These are phyloP conservation scores for Scheffersomyces amazonensis DNA, from an alignment of 805 yeast species.

Conservation along the genomic window DNA sequence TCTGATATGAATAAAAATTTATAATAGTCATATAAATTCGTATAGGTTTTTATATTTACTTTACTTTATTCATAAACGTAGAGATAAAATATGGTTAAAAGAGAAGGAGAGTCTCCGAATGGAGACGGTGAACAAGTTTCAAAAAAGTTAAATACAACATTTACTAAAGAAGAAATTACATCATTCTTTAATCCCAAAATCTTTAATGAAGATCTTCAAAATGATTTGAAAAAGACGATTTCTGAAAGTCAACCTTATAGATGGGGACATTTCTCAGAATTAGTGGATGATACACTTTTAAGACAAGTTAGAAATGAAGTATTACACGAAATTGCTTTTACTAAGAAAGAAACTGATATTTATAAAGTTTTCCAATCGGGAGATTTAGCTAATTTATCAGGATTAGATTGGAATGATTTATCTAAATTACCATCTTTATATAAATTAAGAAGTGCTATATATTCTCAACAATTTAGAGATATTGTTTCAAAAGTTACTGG, in stretches of 20 bases:
- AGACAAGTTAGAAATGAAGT: slow-evolving; percentile 84
- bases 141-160: slow-evolving; percentile 13
- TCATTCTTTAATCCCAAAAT: slow-evolving; percentile 46
- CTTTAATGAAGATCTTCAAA: slow-evolving; percentile 42
- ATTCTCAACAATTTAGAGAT: slow-evolving; percentile 81
- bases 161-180: slow-evolving; percentile 32
- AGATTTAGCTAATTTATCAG: slow-evolving; percentile 88
- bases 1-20: too few species aligned
- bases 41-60: too few species aligned
- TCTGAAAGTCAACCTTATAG: slow-evolving; percentile 69
- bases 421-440: slow-evolving; percentile 70
- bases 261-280: slow-evolving; percentile 80
- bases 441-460: slow-evolving; percentile 81
- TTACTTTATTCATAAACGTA: too few species aligned
- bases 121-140: too few species aligned
- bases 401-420: slow-evolving; percentile 73
- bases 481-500: slow-evolving; percentile 74
- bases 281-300: slow-evolving; percentile 74
- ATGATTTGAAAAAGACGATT: slow-evolving; percentile 41
- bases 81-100: not conserved
- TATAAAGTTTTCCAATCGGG: slow-evolving; percentile 89
- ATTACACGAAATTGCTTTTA: slow-evolving; percentile 77
- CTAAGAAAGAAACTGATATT: slow-evolving; percentile 95
- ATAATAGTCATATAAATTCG: too few species aligned
- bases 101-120: slow-evolving; percentile 4